Conservation (phyloP, 176 grass and related monocot species). For the Eleusine indica region DNA sequence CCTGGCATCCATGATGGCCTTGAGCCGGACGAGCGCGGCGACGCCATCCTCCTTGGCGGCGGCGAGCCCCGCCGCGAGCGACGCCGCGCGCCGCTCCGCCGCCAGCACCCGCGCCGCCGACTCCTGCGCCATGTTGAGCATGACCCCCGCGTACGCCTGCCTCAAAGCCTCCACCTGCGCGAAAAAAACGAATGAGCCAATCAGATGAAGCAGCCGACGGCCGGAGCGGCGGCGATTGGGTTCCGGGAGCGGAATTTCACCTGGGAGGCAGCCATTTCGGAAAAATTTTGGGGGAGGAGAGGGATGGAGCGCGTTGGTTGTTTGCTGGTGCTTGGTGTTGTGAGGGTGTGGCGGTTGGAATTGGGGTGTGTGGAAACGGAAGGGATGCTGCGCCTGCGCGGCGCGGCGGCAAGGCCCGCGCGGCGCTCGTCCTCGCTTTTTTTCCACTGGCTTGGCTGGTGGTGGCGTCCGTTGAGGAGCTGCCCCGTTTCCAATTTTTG, state of each 20-base stretch:
- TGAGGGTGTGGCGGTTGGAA: conserved; percentile 34
- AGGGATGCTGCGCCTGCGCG: background rate
- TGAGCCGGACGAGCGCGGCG: conserved; percentile 52
- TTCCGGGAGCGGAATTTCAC: conserved; percentile 41
- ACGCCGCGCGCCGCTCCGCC: conserved; percentile 62
- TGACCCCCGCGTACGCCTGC: conserved; percentile 79
- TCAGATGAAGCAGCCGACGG: background rate
- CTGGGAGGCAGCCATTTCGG: conserved; percentile 52
- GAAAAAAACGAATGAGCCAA: background rate
- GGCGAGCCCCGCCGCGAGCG: conserved; percentile 26
- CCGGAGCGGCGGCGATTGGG: conserved; percentile 6
- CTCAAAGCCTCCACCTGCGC: conserved; percentile 55
- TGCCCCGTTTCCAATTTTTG: background rate
- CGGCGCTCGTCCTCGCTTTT: background rate
- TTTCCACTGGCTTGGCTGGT: conserved; percentile 12
- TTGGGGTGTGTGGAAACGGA: conserved; percentile 4
- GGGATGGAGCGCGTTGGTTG: background rate
- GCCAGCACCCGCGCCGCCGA: conserved; percentile 86
- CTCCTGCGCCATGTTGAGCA: conserved; percentile 82
- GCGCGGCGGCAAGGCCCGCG: background rate
- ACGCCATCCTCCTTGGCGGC: conserved; percentile 60
- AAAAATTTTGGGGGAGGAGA: background rate
- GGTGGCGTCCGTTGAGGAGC: conserved; percentile 20
- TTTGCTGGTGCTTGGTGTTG: background rate
- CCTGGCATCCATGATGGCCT: conserved; percentile 61